These are phyloP conservation scores for Anisodus acutangulus DNA, from an alignment of 257 asterid genomes.

Conservation along the genomic window DNA sequence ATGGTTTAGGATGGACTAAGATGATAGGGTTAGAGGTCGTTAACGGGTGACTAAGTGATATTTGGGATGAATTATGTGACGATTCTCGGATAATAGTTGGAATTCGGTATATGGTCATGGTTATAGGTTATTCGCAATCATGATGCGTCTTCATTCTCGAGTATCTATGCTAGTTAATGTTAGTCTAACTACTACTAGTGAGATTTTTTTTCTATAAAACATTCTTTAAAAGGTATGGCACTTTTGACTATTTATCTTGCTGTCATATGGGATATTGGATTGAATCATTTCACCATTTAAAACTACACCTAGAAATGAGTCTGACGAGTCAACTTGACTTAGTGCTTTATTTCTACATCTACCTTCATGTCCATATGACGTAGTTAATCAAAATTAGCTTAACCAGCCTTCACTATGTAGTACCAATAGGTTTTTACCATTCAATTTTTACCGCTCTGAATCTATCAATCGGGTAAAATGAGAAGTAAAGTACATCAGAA, in stretches of 20 bases:
- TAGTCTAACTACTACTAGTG: not conserved
- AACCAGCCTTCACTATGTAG: not conserved
- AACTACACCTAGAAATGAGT: conserved; percentile 17
- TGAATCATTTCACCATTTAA: conserved; percentile 22
- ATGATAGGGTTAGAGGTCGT: too few species aligned
- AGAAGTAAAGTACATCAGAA: too few species aligned
- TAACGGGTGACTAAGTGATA: too few species aligned
- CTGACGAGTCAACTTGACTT: not conserved
- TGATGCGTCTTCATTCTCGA: not conserved
- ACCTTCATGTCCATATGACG: not conserved
- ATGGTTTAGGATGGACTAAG: too few species aligned
- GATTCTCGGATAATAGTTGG: too few species aligned
- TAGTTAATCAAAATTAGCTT: not conserved
- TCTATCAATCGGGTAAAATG: too few species aligned
- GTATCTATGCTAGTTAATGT: not conserved
- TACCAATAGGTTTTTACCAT: not conserved
- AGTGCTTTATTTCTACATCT: not conserved
- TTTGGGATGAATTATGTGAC: too few species aligned
- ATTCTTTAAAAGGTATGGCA: not conserved
- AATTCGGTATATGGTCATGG: not conserved
- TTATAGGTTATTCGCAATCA: not conserved
- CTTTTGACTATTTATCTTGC: not conserved
- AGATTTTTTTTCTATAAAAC: not conserved
- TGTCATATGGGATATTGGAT: not conserved
- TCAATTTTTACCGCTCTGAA: not conserved